A percentile compares a stretch with the other conserved stretches of the same genome.
phyloP scores from a whole-genome alignment of 2,329 filamentous ascomycete genomes.

The Epichloe hybrida region DNA sequence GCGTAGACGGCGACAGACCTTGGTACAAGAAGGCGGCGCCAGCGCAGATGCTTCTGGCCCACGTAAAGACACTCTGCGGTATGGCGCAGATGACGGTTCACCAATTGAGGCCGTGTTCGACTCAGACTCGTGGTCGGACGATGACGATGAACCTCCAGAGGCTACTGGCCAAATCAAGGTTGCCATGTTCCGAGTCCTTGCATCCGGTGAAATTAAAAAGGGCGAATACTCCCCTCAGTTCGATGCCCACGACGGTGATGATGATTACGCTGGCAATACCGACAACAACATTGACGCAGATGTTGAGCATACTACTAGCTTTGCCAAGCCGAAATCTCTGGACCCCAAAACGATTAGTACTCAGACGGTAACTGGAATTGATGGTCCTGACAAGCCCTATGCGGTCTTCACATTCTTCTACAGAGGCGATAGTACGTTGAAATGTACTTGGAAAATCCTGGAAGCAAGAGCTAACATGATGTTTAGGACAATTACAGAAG shows the following conservation, averaged over 20 bases:
- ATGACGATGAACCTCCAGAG: slow-evolving; percentile 83
- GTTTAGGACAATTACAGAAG: slow-evolving; percentile 78
- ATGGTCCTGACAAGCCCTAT: slow-evolving; percentile 90
- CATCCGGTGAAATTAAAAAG: slow-evolving; percentile 95
- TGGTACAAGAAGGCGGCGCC: slow-evolving; percentile 21
- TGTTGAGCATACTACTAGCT: slow-evolving; percentile 93
- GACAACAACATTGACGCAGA: slow-evolving; percentile 58
- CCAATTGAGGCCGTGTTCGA: slow-evolving; percentile 57
- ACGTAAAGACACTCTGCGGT: slow-evolving; percentile 52
- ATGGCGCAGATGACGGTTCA: slow-evolving; percentile 62
- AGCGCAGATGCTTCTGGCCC: slow-evolving; percentile 23
- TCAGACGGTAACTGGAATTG: slow-evolving; percentile 96
- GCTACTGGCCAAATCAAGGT: slow-evolving; percentile 97
- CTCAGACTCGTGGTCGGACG: slow-evolving; percentile 62
- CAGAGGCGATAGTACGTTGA: slow-evolving; percentile 74
- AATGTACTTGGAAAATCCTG: not conserved
- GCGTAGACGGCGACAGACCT: slow-evolving; percentile 51
- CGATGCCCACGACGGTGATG: slow-evolving; percentile 89
- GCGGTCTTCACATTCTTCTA: slow-evolving; percentile 98
- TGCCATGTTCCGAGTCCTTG: slow-evolving; percentile 85
- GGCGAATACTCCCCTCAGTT: slow-evolving; percentile 98
- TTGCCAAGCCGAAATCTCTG: slow-evolving; percentile 88
- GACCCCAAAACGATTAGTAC: slow-evolving; percentile 97
- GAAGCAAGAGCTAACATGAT: slow-evolving; percentile 1
- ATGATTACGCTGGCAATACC: slow-evolving; percentile 43